Evolutionary conservation across 2,329 filamentous ascomycete genomes (phyloP).

Genomic region (Pyrenochaeta sp.): DNA sequence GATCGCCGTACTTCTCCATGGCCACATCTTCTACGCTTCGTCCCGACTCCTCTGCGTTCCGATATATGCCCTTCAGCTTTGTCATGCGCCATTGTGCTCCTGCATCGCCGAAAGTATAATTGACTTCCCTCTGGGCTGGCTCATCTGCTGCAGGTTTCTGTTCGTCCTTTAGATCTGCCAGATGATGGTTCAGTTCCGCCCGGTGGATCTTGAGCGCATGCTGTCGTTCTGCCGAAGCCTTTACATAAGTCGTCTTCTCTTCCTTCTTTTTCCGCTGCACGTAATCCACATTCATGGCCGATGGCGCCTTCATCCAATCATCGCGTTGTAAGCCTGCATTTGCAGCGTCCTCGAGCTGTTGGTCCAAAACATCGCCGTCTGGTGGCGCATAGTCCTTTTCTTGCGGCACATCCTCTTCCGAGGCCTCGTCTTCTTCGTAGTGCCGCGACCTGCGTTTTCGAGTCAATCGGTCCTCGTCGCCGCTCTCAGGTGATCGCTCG

Average conservation of each 20-base stretch:
- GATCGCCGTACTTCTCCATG: slow-evolving; percentile 78
- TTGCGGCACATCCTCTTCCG: slow-evolving; percentile 43
- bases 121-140: slow-evolving; percentile 68
- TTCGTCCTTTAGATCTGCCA: slow-evolving; percentile 62
- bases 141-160: slow-evolving; percentile 48
- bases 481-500: slow-evolving; percentile 40
- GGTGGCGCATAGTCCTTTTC: slow-evolving; percentile 56
- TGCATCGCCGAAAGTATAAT: slow-evolving; percentile 87
- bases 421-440: slow-evolving; percentile 43
- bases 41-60: slow-evolving; percentile 76
- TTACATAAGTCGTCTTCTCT: slow-evolving; percentile 52
- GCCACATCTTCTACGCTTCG: slow-evolving; percentile 83
- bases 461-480: slow-evolving; percentile 43
- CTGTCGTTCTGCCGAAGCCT: slow-evolving; percentile 62
- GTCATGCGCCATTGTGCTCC: slow-evolving; percentile 97
- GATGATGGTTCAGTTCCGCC: slow-evolving; percentile 80
- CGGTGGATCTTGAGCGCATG: slow-evolving; percentile 77
- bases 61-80: slow-evolving; percentile 86
- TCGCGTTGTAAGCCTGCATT: slow-evolving; percentile 70
- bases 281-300: slow-evolving; percentile 84
- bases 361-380: slow-evolving; percentile 55
- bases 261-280: slow-evolving; percentile 68
- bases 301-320: slow-evolving; percentile 93
- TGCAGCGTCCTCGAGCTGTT: slow-evolving; percentile 49
- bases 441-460: slow-evolving; percentile 44